Evolutionary conservation across 1,284 basidiomycete species (phyloP).

Genomic region (Sporisorium graminicola): DNA sequence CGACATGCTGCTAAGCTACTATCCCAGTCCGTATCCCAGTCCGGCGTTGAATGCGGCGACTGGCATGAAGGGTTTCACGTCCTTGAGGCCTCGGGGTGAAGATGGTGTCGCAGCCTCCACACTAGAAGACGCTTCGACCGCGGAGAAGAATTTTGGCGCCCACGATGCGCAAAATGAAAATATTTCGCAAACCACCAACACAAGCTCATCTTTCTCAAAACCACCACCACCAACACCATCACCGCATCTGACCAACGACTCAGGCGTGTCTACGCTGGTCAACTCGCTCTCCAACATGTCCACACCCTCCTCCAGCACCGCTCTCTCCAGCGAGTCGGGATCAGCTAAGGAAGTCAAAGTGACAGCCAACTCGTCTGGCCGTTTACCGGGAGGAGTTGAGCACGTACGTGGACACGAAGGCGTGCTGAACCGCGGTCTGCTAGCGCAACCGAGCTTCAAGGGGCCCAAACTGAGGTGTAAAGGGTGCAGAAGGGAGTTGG

Average conservation of each 20-base stretch:
- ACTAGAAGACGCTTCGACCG: conserved; percentile 1
- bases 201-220: conserved; percentile 4
- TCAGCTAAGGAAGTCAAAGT: conserved; percentile 59
- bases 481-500: conserved; percentile 63
- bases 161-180: conserved; percentile 10
- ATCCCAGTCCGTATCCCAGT: conserved; percentile 65
- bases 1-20: conserved; percentile 69
- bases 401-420: conserved; percentile 51
- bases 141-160: conserved; percentile 1
- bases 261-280: not conserved
- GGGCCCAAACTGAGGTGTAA: conserved; percentile 60
- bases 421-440: conserved; percentile 23
- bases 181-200: not conserved
- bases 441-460: conserved; percentile 39
- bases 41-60: conserved; percentile 30
- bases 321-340: no score
- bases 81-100: not conserved
- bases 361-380: conserved; percentile 46
- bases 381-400: conserved; percentile 50
- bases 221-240: conserved; percentile 3
- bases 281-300: conserved; percentile 13
- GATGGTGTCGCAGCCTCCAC: conserved; percentile 5
- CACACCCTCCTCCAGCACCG: not conserved
- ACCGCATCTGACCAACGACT: not conserved
- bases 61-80: conserved; percentile 30